Evolutionary conservation across 2,329 filamentous ascomycete genomes (phyloP).

Genomic region (Kalmusia sp.): DNA sequence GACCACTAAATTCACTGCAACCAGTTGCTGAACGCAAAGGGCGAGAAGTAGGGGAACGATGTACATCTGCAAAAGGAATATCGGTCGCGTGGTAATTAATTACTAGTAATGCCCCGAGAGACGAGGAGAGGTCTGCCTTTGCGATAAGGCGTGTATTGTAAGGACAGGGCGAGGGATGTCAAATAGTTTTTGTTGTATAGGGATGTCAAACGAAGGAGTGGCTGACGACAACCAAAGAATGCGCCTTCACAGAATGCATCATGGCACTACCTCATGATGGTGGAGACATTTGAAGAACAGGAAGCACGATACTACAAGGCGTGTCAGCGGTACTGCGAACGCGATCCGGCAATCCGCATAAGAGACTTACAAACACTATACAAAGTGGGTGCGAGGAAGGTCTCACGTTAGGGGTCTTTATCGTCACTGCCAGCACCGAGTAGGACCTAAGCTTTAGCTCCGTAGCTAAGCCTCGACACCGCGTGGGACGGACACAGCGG

Average conservation of each 20-base stretch:
- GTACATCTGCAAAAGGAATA: slow-evolving; percentile 1
- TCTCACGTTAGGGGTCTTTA: neutral
- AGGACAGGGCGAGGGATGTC: neutral
- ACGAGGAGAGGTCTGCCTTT: neutral
- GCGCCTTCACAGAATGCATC: slow-evolving; percentile 7
- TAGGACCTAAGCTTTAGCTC: neutral
- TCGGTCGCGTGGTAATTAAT: neutral
- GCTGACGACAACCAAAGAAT: slow-evolving; percentile 12
- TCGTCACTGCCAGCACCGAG: neutral
- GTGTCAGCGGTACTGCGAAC: neutral
- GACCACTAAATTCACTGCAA: slow-evolving; percentile 55
- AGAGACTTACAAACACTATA: neutral
- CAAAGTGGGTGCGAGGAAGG: neutral
- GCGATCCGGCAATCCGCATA: neutral
- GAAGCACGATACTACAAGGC: neutral
- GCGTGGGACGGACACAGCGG: neutral
- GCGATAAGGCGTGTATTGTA: neutral
- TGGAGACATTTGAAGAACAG: neutral
- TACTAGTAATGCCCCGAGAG: neutral
- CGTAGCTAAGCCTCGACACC: neutral
- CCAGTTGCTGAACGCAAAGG: slow-evolving; percentile 29
- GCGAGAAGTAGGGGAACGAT: slow-evolving; percentile 16
- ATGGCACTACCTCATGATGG: slow-evolving; percentile 6
- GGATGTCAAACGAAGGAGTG: neutral
- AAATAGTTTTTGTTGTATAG: no score